These are phyloP conservation scores for Brassica juncea DNA, from an alignment of 345 rosid species.

Conservation along the genomic window DNA sequence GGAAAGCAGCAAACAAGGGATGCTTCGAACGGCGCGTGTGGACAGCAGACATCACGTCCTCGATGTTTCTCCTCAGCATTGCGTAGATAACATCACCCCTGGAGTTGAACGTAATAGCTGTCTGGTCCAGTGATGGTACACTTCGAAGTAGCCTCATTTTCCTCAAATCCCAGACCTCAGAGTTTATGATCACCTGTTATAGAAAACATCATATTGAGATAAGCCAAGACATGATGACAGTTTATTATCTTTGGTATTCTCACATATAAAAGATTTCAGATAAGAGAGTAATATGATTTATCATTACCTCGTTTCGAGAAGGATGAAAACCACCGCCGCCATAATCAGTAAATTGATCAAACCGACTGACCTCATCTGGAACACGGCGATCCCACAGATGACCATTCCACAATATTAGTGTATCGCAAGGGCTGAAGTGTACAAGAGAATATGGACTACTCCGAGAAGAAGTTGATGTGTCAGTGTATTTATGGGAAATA, in stretches of 20 bases:
- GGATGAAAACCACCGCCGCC: slow-evolving; percentile 99
- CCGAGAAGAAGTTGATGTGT: slow-evolving; percentile 66
- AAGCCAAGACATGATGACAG: slow-evolving; percentile 9
- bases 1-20: slow-evolving; percentile 81
- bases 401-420: slow-evolving; percentile 93
- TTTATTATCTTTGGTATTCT: neutral
- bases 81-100: slow-evolving; percentile 96
- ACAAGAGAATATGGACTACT: slow-evolving; percentile 73
- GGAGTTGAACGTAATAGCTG: slow-evolving; percentile 81
- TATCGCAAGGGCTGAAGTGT: slow-evolving; percentile 86
- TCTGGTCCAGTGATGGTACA: slow-evolving; percentile 92
- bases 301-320: slow-evolving; percentile 89
- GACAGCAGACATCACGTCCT: slow-evolving; percentile 88
- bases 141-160: slow-evolving; percentile 81
- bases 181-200: slow-evolving; percentile 82
- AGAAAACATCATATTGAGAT: slow-evolving; percentile 6
- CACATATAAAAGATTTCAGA: neutral
- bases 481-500: slow-evolving; percentile 51
- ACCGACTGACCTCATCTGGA: slow-evolving; percentile 60
- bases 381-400: slow-evolving; percentile 76
- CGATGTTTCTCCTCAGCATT: slow-evolving; percentile 88
- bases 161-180: slow-evolving; percentile 98
- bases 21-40: slow-evolving; percentile 88
- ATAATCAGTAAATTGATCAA: slow-evolving; percentile 91
- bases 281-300: slow-evolving; percentile 1